These are phyloP conservation scores for Gracilariopsis chorda DNA, from an alignment of 23 red algal genomes.

Conservation along the genomic window DNA sequence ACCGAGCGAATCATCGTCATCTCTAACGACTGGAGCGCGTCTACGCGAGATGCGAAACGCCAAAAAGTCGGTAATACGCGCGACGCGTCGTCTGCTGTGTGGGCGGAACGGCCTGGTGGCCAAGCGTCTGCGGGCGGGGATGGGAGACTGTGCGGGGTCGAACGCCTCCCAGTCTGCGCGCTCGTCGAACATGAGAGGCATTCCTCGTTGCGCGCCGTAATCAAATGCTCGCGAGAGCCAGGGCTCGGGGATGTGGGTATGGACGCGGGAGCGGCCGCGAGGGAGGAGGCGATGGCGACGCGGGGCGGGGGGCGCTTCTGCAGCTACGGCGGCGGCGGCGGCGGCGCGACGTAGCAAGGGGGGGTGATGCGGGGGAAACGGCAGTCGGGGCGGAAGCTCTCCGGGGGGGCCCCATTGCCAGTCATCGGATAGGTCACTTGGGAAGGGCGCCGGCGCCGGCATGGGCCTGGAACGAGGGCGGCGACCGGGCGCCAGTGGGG, in stretches of 20 bases:
- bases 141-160: not conserved
- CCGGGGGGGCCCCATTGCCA: constrained; percentile 47
- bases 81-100: not conserved
- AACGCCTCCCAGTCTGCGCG: constrained; percentile 43
- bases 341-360: constrained; percentile 38
- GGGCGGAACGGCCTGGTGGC: not conserved
- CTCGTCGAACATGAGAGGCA: constrained; percentile 60
- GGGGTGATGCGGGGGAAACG: constrained; percentile 49
- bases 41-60: constrained; percentile 13
- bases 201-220: constrained; percentile 4
- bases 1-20: constrained; percentile 32
- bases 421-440: constrained; percentile 17
- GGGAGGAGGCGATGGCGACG: constrained; percentile 1
- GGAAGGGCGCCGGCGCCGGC: constrained; percentile 11
- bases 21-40: not conserved
- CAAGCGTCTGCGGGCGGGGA: not conserved
- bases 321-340: constrained; percentile 45
- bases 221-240: constrained; percentile 16
- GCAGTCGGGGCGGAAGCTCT: constrained; percentile 45
- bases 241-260: constrained; percentile 11
- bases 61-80: not conserved
- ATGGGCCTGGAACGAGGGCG: constrained; percentile 50
- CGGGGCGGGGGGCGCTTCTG: not conserved
- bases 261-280: not conserved
- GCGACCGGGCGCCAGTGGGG: constrained; percentile 17